A percentile compares a stretch with the other conserved stretches of the same genome.
Evolutionary conservation across 805 yeast species (phyloP).

Genomic region (Sugiyamaella chiloensis): DNA sequence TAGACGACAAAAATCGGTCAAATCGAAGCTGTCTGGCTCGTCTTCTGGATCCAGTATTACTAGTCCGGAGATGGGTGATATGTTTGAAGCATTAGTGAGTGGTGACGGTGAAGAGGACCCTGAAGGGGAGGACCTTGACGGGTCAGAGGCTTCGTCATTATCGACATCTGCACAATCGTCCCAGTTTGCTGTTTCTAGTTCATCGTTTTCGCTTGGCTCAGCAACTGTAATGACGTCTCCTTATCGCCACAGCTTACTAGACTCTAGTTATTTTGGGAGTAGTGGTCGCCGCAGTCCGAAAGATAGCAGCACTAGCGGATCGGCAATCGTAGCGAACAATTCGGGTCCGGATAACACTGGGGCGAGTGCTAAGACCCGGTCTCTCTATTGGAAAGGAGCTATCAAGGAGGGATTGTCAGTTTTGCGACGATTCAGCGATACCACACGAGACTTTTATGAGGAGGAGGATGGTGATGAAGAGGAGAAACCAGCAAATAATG

Average conservation of each 20-base stretch:
- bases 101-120: no score
- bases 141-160: background rate
- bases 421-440: background rate
- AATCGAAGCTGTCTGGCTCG: background rate
- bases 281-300: background rate
- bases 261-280: background rate
- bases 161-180: background rate
- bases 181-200: background rate
- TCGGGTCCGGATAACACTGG: background rate
- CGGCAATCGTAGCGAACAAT: background rate
- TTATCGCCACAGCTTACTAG: background rate
- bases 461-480: background rate
- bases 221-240: constrained; percentile 2
- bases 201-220: background rate
- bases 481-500: background rate
- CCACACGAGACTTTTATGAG: background rate
- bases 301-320: background rate
- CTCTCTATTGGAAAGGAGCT: background rate
- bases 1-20: constrained; percentile 1
- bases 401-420: background rate
- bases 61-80: background rate
- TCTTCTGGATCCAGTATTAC: background rate
- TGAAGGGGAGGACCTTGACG: background rate
- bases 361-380: background rate
- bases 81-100: background rate